Evolutionary conservation across 345 rosid species (phyloP).

Genomic region (Passiflora organensis): DNA sequence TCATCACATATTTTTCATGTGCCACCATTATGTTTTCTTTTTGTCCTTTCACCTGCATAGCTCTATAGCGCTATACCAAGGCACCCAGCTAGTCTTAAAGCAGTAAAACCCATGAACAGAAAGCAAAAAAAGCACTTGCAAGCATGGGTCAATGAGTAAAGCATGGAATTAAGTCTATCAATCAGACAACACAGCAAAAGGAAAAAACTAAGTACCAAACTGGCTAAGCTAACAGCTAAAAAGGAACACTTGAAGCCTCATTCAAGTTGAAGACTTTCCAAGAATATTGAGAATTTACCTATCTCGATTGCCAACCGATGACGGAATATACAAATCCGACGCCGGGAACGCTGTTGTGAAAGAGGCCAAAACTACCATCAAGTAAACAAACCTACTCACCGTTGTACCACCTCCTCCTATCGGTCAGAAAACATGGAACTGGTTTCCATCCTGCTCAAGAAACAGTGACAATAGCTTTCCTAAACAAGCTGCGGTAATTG

Average conservation of each 20-base stretch:
- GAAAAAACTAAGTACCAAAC: slow-evolving; percentile 13
- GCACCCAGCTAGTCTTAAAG: too few relatives aligned
- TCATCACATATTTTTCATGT: too few relatives aligned
- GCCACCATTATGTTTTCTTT: too few relatives aligned
- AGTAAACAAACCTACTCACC: slow-evolving; percentile 21
- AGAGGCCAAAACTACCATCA: slow-evolving; percentile 24
- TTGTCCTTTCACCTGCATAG: too few relatives aligned
- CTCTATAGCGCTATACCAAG: too few relatives aligned
- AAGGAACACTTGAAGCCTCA: slow-evolving; percentile 17
- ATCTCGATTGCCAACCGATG: slow-evolving; percentile 28
- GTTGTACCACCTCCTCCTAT: slow-evolving; percentile 18
- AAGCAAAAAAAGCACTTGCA: too few relatives aligned
- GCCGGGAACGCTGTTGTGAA: slow-evolving; percentile 25
- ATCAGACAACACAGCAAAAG: not conserved
- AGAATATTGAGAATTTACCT: slow-evolving; percentile 32
- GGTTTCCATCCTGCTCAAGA: not conserved
- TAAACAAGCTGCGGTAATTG: not conserved
- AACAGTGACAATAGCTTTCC: slow-evolving; percentile 2
- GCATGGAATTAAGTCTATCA: not conserved
- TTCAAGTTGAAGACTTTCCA: slow-evolving; percentile 32
- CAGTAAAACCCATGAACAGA: too few relatives aligned
- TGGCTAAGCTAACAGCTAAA: slow-evolving; percentile 11
- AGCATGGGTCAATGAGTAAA: too few relatives aligned
- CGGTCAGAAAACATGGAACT: slow-evolving; percentile 6
- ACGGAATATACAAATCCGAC: slow-evolving; percentile 31